Evolutionary conservation across 805 yeast genomes (phyloP), one percentile per base, ranked within the genome.

Genomic region (Starmerella apicola): DNA sequence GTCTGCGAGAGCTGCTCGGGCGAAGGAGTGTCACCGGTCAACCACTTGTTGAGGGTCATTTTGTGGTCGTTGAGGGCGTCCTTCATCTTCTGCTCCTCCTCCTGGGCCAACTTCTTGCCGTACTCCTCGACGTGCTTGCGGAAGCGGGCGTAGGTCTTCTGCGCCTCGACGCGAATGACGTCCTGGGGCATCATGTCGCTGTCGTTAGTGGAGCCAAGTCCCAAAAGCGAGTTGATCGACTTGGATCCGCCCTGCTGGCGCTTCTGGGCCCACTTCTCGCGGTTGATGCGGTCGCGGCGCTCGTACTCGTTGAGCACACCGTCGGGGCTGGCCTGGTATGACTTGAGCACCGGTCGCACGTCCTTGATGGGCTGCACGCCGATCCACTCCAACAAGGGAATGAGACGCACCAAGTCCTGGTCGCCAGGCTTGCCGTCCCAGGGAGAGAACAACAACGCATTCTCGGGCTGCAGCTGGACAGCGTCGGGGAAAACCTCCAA

Each of bases 391-490:
- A 91, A 73, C 65, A 91, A 78, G 42, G 97, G 96, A 56, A 91
- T 84, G 63, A 86, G 65, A 53, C 70, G 70, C 51, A 91, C 68
- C 55, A 91, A 71, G 45, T 62, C 70, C 42, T 70, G 68, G 60
- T 88, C 95, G 57, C 82, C 94, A 25, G 81, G 70, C 46, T 65
- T 65, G 49, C 99, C 99, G 39, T 70, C 72, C 98, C 98, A 91
- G 46, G 80, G 75, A 49, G 75, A 68, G 61, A 84, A 64, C 44
- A 83, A 76, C 48, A 91, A 73, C n/a, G 94, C 88, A 61, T 91
- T 91, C 53, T 86, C 95, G 2, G 95, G 95, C 66, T 88, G 96
- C 61, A 82, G 60, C 32, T 79, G 69, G 55, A 73, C 78, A 29
- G 81, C 68, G 32, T 77, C 81, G 32, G 74, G 75, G 52, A 79